Evolutionary conservation across 345 rosid genomes (phyloP).

Genomic region (Passiflora organensis): DNA sequence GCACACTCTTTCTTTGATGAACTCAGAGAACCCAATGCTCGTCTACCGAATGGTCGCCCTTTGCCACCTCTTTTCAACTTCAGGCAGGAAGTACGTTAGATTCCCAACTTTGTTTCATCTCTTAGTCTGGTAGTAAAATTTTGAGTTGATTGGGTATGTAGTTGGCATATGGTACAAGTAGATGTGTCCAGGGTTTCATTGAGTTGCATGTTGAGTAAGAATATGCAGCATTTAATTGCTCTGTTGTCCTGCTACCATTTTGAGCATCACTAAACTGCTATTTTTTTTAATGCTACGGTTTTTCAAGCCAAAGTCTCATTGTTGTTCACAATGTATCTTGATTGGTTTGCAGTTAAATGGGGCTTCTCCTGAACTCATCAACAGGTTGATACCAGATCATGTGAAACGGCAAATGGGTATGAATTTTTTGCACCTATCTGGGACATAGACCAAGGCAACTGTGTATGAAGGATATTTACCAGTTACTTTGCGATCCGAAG

Average conservation of each 20-base stretch:
- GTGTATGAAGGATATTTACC: conserved; percentile 16
- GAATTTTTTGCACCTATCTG: conserved; percentile 64
- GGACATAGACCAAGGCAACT: conserved; percentile 37
- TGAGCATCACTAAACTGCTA: too few relatives aligned
- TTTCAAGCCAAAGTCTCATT: background rate
- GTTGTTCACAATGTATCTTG: conserved; percentile 1
- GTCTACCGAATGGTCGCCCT: conserved; percentile 28
- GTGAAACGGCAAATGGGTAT: conserved; percentile 73
- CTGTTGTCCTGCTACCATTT: too few relatives aligned
- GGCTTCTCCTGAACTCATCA: conserved; percentile 71
- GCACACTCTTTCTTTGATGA: conserved; percentile 38
- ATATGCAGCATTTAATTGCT: too few relatives aligned
- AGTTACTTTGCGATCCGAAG: conserved; percentile 20
- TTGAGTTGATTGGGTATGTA: background rate
- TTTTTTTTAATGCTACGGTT: too few relatives aligned
- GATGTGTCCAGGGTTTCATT: too few relatives aligned
- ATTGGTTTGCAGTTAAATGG: conserved; percentile 44
- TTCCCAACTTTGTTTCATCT: background rate
- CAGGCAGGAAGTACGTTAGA: conserved; percentile 61
- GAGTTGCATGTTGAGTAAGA: too few relatives aligned
- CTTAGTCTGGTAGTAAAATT: background rate
- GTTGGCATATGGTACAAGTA: too few relatives aligned
- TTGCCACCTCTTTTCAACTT: conserved; percentile 30
- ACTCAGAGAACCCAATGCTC: conserved; percentile 31
- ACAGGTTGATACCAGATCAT: conserved; percentile 80